Evolutionary conservation across 2,329 filamentous ascomycete genomes (phyloP), one percentile per base, ranked within the genome.

Genomic region (Venturia oleaginea): DNA sequence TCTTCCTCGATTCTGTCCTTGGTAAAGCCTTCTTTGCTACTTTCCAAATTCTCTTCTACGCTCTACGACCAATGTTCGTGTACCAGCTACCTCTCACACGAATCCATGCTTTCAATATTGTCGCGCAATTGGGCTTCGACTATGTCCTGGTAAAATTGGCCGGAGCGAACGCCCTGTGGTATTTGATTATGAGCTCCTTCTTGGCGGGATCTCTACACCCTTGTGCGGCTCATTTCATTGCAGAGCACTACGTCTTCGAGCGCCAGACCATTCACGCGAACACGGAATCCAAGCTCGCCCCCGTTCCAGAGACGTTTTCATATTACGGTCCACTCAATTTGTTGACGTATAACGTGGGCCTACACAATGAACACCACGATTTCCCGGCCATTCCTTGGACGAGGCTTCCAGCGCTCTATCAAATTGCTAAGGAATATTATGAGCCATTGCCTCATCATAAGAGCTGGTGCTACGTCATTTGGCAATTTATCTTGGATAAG

Each of bases 21-120:
- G 94, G 94, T 75, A 99, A 99, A 79, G 88, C 94, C 69, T 99
- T 99, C 81, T 99, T 99, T 84, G 93, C 90, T 80, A 99, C 94
- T 69, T 99, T 97, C 80, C 94, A 99, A 78, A 97, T 99, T 76
- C 84, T 99, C 74, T 99, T 99, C 84, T 99, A 99, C 80, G 94
- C 94, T 71, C 78, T 99, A 61, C 90, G 94, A 19, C 94, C 94
- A 67, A 96, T 97, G 89, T 87, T 92, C 78, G 84, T 99, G 70
- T 96, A 96, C 83, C 85, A 86, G 70, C 83, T 97, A 5, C 91
- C 93, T 43, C 85, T 97, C 75, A 97, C 93, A 62, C 83, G 83
- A 72, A 86, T 97, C 65, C 92, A 97, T 77, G 82, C 86, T 65
- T 78, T 92, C 77, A 99, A 99, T 78, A 82, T 99, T 62, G 75